These are phyloP conservation scores for Curvularia sp. DNA, from an alignment of 2,329 filamentous ascomycete genomes.

Conservation along the genomic window DNA sequence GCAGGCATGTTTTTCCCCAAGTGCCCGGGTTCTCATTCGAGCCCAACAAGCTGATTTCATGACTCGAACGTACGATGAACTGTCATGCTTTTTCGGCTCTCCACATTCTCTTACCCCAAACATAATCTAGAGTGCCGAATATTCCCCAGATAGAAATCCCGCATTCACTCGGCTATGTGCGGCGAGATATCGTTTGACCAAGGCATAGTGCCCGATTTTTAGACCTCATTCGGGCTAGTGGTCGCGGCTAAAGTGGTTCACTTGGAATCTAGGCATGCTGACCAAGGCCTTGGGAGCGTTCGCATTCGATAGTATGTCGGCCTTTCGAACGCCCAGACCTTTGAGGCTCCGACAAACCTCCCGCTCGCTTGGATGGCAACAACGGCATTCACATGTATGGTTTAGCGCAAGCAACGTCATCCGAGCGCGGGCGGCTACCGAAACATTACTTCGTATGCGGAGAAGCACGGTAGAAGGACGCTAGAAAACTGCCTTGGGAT, in stretches of 20 bases:
- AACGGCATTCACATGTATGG: background rate
- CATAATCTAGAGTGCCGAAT: background rate
- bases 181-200: background rate
- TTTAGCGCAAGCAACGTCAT: conserved; percentile 9
- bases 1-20: background rate
- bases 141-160: background rate
- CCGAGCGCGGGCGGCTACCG: conserved; percentile 1
- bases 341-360: conserved; percentile 22
- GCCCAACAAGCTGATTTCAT: background rate
- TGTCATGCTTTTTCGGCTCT: background rate
- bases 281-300: conserved; percentile 7
- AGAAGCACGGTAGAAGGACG: conserved; percentile 33
- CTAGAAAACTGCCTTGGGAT: conserved; percentile 31
- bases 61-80: background rate
- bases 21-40: background rate
- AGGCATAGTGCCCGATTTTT: conserved; percentile 2
- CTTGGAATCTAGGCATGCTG: conserved; percentile 4
- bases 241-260: conserved; percentile 3
- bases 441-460: conserved; percentile 12
- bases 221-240: background rate
- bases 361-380: conserved; percentile 8
- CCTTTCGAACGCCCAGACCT: conserved; percentile 5
- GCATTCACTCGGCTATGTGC: background rate
- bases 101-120: background rate
- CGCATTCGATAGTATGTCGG: conserved; percentile 2